These are phyloP conservation scores for Sporothrix pseudoabietina DNA, from an alignment of 2,329 filamentous ascomycete species.

Conservation along the genomic window DNA sequence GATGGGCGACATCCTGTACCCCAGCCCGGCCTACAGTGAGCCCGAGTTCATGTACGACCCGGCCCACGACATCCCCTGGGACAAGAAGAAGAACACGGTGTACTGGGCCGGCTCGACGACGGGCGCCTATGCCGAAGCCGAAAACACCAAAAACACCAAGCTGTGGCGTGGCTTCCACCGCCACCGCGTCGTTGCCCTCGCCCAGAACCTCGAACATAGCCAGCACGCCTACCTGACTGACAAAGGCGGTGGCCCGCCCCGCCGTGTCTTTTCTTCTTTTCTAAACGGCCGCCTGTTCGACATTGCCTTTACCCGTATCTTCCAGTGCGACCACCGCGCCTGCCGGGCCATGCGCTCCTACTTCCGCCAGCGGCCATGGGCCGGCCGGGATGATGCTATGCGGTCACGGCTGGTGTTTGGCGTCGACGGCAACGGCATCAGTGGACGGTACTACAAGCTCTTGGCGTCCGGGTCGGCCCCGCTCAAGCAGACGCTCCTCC, in stretches of 20 bases:
- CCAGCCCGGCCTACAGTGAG: constrained; percentile 54
- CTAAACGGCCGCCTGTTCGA: constrained; percentile 42
- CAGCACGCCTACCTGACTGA: constrained; percentile 43
- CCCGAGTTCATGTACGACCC: constrained; percentile 48
- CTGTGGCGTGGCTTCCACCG: constrained; percentile 50
- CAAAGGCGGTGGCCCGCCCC: constrained; percentile 33
- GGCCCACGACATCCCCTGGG: constrained; percentile 50
- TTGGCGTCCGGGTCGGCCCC: constrained; percentile 51
- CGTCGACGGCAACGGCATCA: constrained; percentile 59
- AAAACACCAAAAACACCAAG: constrained; percentile 41
- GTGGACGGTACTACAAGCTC: constrained; percentile 55
- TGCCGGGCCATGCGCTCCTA: constrained; percentile 32
- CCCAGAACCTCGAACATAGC: constrained; percentile 40
- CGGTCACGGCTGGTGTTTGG: constrained; percentile 52
- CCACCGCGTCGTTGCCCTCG: constrained; percentile 49
- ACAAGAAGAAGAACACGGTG: constrained; percentile 52
- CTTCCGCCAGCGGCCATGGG: constrained; percentile 34
- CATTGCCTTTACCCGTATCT: constrained; percentile 41
- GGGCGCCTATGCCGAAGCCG: constrained; percentile 46
- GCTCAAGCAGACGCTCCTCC: constrained; percentile 56
- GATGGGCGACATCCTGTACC: constrained; percentile 56
- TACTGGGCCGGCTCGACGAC: constrained; percentile 63
- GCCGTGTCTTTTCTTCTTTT: constrained; percentile 38
- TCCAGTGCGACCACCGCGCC: constrained; percentile 47
- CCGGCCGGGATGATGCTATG: constrained; percentile 42